Conservation (phyloP, 176 grass and related monocot species). For the Eleusine coracana region DNA sequence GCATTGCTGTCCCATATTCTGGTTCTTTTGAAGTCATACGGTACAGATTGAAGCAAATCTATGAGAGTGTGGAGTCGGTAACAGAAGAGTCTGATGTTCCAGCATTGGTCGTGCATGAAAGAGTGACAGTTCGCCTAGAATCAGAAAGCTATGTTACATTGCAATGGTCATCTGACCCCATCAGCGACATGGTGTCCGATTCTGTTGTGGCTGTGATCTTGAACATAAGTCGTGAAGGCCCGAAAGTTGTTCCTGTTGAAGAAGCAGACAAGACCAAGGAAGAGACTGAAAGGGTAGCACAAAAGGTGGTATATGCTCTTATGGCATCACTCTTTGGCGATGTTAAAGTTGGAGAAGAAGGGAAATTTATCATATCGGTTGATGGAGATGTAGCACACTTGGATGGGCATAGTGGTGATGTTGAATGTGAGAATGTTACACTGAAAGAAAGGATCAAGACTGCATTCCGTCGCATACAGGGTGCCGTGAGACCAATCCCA, state of each 20-base stretch:
- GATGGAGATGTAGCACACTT: conserved; percentile 67
- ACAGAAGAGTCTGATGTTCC: conserved; percentile 70
- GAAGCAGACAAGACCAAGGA: conserved; percentile 63
- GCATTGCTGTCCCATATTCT: conserved; percentile 73
- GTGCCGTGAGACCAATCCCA: conserved; percentile 75
- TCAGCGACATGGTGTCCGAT: conserved; percentile 98
- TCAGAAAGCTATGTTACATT: conserved; percentile 80
- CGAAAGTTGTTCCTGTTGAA: conserved; percentile 58
- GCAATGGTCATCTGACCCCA: conserved; percentile 84
- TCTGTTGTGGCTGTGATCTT: conserved; percentile 88
- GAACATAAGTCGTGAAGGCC: conserved; percentile 82
- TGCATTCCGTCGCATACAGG: conserved; percentile 70
- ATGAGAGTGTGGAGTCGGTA: conserved; percentile 73
- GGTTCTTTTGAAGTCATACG: conserved; percentile 86
- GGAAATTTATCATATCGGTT: conserved; percentile 66
- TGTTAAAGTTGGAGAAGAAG: conserved; percentile 79
- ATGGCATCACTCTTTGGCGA: conserved; percentile 86
- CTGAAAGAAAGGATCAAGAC: conserved; percentile 76
- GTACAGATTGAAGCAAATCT: conserved; percentile 91
- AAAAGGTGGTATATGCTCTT: conserved; percentile 70
- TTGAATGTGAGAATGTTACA: conserved; percentile 64
- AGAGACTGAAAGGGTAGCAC: conserved; percentile 69
- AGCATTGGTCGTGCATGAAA: conserved; percentile 65
- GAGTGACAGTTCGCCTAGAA: conserved; percentile 68
- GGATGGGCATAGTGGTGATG: conserved; percentile 70